Evolutionary conservation across 768 basidiomycete species (phyloP), one percentile per base, ranked within the genome.

Genomic region (Pluteus cervinus): DNA sequence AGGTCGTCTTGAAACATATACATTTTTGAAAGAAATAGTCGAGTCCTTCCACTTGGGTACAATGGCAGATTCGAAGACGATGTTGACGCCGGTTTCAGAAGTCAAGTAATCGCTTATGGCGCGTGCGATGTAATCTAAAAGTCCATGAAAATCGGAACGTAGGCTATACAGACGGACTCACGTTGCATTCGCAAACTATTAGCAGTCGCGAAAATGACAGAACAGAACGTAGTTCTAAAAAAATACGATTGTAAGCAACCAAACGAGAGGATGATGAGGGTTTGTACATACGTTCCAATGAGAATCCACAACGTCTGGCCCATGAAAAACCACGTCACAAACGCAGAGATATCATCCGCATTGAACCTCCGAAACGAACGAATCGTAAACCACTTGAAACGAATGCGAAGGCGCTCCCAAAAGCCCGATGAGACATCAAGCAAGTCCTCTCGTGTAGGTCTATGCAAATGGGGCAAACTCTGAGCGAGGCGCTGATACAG

Each of bases 371-470:
- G 78, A 64, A 96, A 99, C 4, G 88, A 90, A 44, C 88, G 73
- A 50, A 98, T 93, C 8, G 90, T 90, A 47, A 92, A 86, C 96
- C 96, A 99, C 56, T 91, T 91, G 66, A 97, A 89, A n/a, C 90
- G 76, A 48, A 98, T 86, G 15, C 82, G 75, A 16, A 85, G 58
- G 3, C 96, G 79, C 47, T 94, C 76, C 81, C 91, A 91, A 56
- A 93, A 92, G n/a, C 83, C 81, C 21, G 74, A 85, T 3, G 93
- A 82, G 3, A 89, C 83, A 14, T 75, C 77, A 24, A 98, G 71
- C 41, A 98, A 81, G 54, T 97, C 89, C 30, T 96, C 92, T 29
- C 82, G 77, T 0, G 89, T 87, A 1, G 92, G 94, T 24, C 84
- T 69, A 45, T 78, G 80, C 33, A 76, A 66, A 51, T 81, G 82